phyloP scores from a whole-genome alignment of 768 basidiomycete species.

The Pleurotus salmoneostramineus region DNA sequence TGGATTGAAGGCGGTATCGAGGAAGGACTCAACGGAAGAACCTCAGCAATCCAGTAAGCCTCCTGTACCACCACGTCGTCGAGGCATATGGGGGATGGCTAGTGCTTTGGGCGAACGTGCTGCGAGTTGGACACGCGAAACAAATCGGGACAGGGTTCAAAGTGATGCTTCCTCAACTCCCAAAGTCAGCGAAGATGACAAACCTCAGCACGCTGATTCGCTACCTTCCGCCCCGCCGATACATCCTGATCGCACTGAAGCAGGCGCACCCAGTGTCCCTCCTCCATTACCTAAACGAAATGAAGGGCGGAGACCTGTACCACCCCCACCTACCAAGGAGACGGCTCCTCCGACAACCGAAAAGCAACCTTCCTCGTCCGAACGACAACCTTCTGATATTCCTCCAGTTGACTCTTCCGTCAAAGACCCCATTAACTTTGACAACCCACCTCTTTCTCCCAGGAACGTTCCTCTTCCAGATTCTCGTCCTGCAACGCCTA shows the following conservation, averaged over 20 bases:
- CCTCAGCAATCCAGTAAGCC: conserved; percentile 37
- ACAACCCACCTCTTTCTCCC: conserved; percentile 20
- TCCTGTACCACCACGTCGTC: conserved; percentile 58
- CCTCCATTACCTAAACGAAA: conserved; percentile 53
- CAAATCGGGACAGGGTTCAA: conserved; percentile 34
- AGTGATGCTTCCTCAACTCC: not conserved
- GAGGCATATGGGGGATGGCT: conserved; percentile 67
- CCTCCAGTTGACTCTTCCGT: too few relatives aligned
- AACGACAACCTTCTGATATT: not conserved
- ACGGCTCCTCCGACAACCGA: not conserved
- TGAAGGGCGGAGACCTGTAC: conserved; percentile 23
- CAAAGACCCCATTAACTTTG: not conserved
- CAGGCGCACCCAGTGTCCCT: conserved; percentile 22
- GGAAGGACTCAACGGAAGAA: not conserved
- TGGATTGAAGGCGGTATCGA: not conserved
- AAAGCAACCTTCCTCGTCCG: not conserved
- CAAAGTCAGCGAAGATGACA: conserved; percentile 17
- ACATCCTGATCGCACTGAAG: conserved; percentile 19
- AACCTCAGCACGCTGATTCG: conserved; percentile 14
- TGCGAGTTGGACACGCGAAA: conserved; percentile 45
- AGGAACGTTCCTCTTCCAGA: conserved; percentile 36
- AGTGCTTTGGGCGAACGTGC: conserved; percentile 58
- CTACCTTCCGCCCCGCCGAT: conserved; percentile 28
- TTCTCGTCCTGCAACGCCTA: conserved; percentile 39
- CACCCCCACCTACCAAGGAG: not conserved